Evolutionary conservation across 2,329 filamentous ascomycete genomes (phyloP).

Genomic region (Epichloe glyceriae): DNA sequence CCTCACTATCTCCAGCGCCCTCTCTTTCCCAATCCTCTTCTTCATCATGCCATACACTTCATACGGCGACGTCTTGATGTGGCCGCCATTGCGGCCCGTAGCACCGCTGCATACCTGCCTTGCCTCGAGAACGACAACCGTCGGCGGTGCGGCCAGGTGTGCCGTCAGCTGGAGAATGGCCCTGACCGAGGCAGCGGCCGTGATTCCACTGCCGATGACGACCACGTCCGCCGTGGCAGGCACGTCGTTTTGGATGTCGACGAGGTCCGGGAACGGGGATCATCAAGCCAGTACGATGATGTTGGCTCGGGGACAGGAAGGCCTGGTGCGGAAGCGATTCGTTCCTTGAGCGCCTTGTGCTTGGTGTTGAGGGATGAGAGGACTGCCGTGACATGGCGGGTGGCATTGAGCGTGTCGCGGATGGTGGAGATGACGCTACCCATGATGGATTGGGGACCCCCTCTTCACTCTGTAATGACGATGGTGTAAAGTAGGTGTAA

Average conservation of each 20-base stretch:
- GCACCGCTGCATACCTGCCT: slow-evolving; percentile 36
- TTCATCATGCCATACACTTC: slow-evolving; percentile 25
- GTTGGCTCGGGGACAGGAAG: slow-evolving; percentile 29
- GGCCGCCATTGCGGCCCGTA: slow-evolving; percentile 40
- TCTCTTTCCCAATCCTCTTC: slow-evolving; percentile 17
- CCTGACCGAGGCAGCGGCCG: slow-evolving; percentile 23
- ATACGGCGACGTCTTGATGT: slow-evolving; percentile 33
- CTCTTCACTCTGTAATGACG: too few relatives aligned
- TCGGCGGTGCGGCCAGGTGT: not conserved
- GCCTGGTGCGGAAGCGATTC: slow-evolving; percentile 22
- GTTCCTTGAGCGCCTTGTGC: slow-evolving; percentile 16
- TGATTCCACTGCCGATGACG: slow-evolving; percentile 43
- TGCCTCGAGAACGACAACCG: slow-evolving; percentile 37
- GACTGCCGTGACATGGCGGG: slow-evolving; percentile 13
- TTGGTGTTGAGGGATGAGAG: slow-evolving; percentile 16
- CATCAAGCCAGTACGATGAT: slow-evolving; percentile 31
- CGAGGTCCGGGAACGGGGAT: slow-evolving; percentile 29
- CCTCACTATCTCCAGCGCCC: slow-evolving; percentile 27
- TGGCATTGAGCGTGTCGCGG: slow-evolving; percentile 10
- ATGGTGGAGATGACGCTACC: slow-evolving; percentile 20
- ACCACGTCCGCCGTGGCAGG: slow-evolving; percentile 32
- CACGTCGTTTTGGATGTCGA: slow-evolving; percentile 19
- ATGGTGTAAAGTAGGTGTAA: too few relatives aligned
- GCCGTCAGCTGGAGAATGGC: slow-evolving; percentile 16
- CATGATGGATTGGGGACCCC: slow-evolving; percentile 20